Evolutionary conservation across 306 rosid genomes (phyloP), one percentile per base, ranked within the genome.

Genomic region (Biancaea sappan): DNA sequence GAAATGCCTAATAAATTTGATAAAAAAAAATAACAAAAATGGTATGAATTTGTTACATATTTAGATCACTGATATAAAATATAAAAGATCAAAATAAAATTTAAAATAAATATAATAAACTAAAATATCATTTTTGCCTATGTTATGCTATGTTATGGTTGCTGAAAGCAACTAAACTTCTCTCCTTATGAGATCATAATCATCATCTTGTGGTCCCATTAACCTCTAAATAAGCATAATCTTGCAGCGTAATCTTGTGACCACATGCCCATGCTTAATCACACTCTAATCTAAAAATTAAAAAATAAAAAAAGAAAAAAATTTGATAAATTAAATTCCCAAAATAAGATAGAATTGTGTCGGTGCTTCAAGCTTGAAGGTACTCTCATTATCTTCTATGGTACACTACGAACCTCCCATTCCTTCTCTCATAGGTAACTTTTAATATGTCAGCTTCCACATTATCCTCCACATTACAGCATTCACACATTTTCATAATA

Each of bases 111-210:
- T n/a, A n/a, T n/a, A n/a, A n/a, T n/a, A n/a, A n/a, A n/a, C n/a
- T n/a, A n/a, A n/a, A n/a, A n/a, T n/a, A n/a, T n/a, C n/a, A n/a
- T n/a, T n/a, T n/a, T n/a, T n/a, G n/a, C n/a, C n/a, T n/a, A n/a
- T n/a, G n/a, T n/a, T 86, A 89, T 88, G 63, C 81, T 85, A 25
- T 71, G 85, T 91, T 65, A 83, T 83, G 85, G 66, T 58, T 72
- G 83, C 21, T 72, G 82, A 56, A 79, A 79, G 76, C 72, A 69
- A 70, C 38, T 79, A 26, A 73, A 81, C 75, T 61, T 78, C 72
- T 60, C 53, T 77, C 59, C n/a, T 15, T 58, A 11, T 41, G 51
- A 78, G 81, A 75, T 12, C 73, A 58, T 74, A 26, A 67, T 66
- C 69, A 69, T 24, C 64, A 32, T 34, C 6, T 50, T 69, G 84